phyloP scores from a whole-genome alignment of 1,284 basidiomycete genomes.

The Papiliotrema terrestris region DNA sequence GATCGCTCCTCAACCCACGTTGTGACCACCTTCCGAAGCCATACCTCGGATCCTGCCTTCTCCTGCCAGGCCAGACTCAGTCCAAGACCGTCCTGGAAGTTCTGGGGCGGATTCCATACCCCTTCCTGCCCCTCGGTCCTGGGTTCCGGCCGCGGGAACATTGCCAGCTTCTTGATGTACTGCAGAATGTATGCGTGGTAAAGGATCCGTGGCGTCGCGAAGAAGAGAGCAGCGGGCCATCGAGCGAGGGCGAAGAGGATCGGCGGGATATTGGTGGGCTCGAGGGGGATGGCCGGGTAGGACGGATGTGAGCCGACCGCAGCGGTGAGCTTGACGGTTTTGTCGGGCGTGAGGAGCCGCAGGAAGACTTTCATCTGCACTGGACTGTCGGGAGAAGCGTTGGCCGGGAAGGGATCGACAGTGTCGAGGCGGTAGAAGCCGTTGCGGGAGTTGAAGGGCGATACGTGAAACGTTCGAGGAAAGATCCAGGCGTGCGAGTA shows the following conservation, averaged over 20 bases:
- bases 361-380: slow-evolving; percentile 34
- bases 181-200: slow-evolving; percentile 66
- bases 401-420: slow-evolving; percentile 49
- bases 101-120: slow-evolving; percentile 18
- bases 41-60: slow-evolving; percentile 51
- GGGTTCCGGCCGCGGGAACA: slow-evolving; percentile 65
- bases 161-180: slow-evolving; percentile 60
- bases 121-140: slow-evolving; percentile 33
- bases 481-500: slow-evolving; percentile 68
- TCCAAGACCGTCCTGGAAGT: slow-evolving; percentile 21
- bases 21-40: slow-evolving; percentile 47
- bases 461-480: slow-evolving; percentile 69
- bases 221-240: slow-evolving; percentile 59
- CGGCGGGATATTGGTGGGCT: slow-evolving; percentile 14
- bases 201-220: slow-evolving; percentile 62
- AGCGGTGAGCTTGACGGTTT: slow-evolving; percentile 54
- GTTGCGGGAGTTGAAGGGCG: slow-evolving; percentile 71
- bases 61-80: slow-evolving; percentile 56
- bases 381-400: slow-evolving; percentile 22
- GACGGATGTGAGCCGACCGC: slow-evolving; percentile 52
- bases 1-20: slow-evolving; percentile 48
- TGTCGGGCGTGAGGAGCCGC: slow-evolving; percentile 32
- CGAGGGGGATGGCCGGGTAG: slow-evolving; percentile 50
- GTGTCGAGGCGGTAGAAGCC: slow-evolving; percentile 62
- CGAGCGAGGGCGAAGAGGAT: slow-evolving; percentile 53